Evolutionary conservation across 495 filamentous ascomycete species (phyloP).

Genomic region (Neurospora intermedia): DNA sequence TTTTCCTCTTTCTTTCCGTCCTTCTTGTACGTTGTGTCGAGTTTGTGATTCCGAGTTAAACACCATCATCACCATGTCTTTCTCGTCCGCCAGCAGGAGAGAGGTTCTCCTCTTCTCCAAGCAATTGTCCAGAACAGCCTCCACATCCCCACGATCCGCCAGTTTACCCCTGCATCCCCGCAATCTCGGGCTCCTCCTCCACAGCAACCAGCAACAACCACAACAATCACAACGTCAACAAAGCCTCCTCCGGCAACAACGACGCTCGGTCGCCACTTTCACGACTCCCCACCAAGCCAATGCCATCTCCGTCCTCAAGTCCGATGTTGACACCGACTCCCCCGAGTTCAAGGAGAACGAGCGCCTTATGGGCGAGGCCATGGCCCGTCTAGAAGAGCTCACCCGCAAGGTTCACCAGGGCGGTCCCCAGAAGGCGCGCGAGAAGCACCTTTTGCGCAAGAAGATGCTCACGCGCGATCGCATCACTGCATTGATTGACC

Average conservation of each 20-base stretch:
- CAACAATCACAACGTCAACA: constrained; percentile 13
- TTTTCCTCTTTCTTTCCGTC: neutral
- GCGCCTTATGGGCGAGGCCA: constrained; percentile 62
- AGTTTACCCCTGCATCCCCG: constrained; percentile 1
- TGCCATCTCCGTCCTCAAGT: constrained; percentile 69
- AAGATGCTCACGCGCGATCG: constrained; percentile 95
- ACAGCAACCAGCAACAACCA: constrained; percentile 11
- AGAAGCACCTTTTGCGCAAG: constrained; percentile 78
- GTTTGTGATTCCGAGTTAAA: neutral
- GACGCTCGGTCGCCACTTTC: constrained; percentile 46
- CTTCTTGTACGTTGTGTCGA: neutral
- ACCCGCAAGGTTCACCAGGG: constrained; percentile 63
- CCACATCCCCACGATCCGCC: neutral
- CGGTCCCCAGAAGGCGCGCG: constrained; percentile 69
- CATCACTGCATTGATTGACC: constrained; percentile 77
- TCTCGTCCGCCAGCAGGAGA: constrained; percentile 21
- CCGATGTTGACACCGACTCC: constrained; percentile 64
- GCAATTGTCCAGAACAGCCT: constrained; percentile 22
- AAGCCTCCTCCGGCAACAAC: constrained; percentile 12
- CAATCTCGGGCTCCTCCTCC: constrained; percentile 4
- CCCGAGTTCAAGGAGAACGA: constrained; percentile 75
- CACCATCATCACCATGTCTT: constrained; percentile 14
- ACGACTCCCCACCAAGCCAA: constrained; percentile 56
- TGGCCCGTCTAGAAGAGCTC: constrained; percentile 52
- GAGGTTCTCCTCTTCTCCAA: constrained; percentile 27